Conservation (phyloP, 2,329 filamentous ascomycete genomes). For the Fusarium xyrophilum region DNA sequence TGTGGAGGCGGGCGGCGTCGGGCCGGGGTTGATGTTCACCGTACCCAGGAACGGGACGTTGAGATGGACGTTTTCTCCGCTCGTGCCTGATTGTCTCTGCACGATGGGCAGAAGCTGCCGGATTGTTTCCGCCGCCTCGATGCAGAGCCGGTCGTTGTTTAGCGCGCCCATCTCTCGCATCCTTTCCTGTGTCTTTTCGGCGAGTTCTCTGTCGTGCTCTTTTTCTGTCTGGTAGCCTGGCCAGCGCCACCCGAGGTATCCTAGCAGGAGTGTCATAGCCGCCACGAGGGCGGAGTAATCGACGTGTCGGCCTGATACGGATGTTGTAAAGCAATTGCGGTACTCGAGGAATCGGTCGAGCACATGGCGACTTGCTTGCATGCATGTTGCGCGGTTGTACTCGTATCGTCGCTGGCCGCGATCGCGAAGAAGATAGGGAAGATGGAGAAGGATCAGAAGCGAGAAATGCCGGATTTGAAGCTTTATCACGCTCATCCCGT, state of each 20-base stretch:
- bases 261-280: constrained; percentile 58
- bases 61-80: constrained; percentile 45
- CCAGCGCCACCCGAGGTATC: constrained; percentile 53
- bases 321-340: constrained; percentile 41
- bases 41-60: constrained; percentile 57
- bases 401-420: constrained; percentile 55
- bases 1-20: constrained; percentile 24
- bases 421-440: constrained; percentile 60
- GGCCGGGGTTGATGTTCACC: constrained; percentile 50
- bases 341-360: constrained; percentile 58
- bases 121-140: constrained; percentile 54
- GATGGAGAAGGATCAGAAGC: constrained; percentile 59
- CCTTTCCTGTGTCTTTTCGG: constrained; percentile 47
- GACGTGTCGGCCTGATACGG: constrained; percentile 50
- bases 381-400: constrained; percentile 51
- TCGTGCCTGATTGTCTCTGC: constrained; percentile 35
- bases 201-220: constrained; percentile 47
- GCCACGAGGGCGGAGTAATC: constrained; percentile 62
- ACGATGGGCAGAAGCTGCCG: constrained; percentile 53
- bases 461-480: constrained; percentile 60
- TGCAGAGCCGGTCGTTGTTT: constrained; percentile 52
- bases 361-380: constrained; percentile 59
- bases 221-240: constrained; percentile 35
- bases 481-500: constrained; percentile 47
- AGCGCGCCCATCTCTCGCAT: constrained; percentile 49